Evolutionary conservation across 2,329 filamentous ascomycete species (phyloP).

Genomic region (Coniella lustricola): DNA sequence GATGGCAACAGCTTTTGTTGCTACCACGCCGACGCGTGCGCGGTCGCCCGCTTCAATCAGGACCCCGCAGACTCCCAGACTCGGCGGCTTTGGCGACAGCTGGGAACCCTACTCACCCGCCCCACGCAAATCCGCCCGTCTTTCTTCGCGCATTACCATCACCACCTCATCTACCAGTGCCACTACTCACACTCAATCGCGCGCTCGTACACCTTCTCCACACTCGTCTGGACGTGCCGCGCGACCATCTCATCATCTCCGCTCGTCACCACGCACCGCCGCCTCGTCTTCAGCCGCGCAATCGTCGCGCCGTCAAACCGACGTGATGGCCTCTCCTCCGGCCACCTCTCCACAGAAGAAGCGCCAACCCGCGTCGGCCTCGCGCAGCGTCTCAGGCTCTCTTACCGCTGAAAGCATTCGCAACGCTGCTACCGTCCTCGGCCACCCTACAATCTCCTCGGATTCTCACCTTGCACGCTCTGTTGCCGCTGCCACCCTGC

Average conservation of each 20-base stretch:
- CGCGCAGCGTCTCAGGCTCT: conserved; percentile 38
- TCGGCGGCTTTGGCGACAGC: conserved; percentile 60
- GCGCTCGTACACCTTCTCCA: conserved; percentile 51
- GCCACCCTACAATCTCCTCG: conserved; percentile 22
- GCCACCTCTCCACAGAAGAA: conserved; percentile 45
- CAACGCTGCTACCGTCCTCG: conserved; percentile 36
- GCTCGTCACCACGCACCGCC: conserved; percentile 23
- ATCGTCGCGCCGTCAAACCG: conserved; percentile 28
- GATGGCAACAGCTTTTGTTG: conserved; percentile 18
- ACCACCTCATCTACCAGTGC: conserved; percentile 23
- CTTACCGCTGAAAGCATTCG: conserved; percentile 37
- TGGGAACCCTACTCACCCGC: conserved; percentile 65
- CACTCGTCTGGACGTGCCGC: conserved; percentile 24
- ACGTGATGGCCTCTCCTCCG: conserved; percentile 22
- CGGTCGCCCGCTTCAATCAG: conserved; percentile 41
- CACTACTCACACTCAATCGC: background rate
- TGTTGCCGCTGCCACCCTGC: conserved; percentile 43
- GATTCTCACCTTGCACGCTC: conserved; percentile 23
- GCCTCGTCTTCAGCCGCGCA: conserved; percentile 13
- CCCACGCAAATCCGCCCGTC: conserved; percentile 56
- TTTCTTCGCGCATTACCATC: conserved; percentile 43
- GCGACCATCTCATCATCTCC: conserved; percentile 21
- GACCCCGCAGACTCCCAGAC: conserved; percentile 62
- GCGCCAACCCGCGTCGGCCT: conserved; percentile 38
- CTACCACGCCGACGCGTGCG: conserved; percentile 53